phyloP scores from a whole-genome alignment of 352 stramenopile genomes.

The Globisporangium spiculum region DNA sequence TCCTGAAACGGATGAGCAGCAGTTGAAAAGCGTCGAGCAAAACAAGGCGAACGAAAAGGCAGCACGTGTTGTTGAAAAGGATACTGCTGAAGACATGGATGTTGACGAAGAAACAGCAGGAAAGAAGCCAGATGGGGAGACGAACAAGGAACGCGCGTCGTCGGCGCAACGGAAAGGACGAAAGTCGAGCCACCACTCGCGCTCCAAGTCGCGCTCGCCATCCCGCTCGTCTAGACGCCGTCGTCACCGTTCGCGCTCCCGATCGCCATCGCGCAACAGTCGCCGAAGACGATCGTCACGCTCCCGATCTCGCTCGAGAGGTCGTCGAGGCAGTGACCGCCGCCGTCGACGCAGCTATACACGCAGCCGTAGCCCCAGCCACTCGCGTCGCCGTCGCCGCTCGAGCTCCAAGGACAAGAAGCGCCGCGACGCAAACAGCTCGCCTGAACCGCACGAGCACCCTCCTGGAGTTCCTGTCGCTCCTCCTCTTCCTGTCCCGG shows the following conservation, averaged over 20 bases:
- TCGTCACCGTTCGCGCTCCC: conserved; percentile 51
- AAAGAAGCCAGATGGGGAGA: conserved; percentile 12
- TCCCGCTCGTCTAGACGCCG: conserved; percentile 52
- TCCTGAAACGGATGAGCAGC: conserved; percentile 3
- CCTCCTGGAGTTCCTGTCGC: conserved; percentile 17
- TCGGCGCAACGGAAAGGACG: conserved; percentile 13
- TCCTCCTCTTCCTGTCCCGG: conserved; percentile 10
- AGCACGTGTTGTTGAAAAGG: conserved; percentile 7
- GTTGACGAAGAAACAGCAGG: conserved; percentile 15
- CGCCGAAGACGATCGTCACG: conserved; percentile 35
- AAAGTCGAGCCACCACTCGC: conserved; percentile 56
- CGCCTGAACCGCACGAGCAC: conserved; percentile 41
- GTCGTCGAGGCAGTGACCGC: conserved; percentile 27
- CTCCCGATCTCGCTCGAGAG: conserved; percentile 51
- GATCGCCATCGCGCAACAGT: conserved; percentile 40
- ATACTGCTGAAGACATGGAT: conserved; percentile 16
- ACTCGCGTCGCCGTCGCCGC: conserved; percentile 45
- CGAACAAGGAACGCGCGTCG: conserved; percentile 16
- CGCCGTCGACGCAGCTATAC: conserved; percentile 45
- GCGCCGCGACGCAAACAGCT: conserved; percentile 53
- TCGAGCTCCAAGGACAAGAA: conserved; percentile 58
- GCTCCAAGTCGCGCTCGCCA: conserved; percentile 50
- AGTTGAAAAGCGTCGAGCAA: background rate
- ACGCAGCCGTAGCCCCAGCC: conserved; percentile 44
- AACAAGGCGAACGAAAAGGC: conserved; percentile 6